Conservation (phyloP, 805 yeast genomes). For the Candida loeiensis region DNA sequence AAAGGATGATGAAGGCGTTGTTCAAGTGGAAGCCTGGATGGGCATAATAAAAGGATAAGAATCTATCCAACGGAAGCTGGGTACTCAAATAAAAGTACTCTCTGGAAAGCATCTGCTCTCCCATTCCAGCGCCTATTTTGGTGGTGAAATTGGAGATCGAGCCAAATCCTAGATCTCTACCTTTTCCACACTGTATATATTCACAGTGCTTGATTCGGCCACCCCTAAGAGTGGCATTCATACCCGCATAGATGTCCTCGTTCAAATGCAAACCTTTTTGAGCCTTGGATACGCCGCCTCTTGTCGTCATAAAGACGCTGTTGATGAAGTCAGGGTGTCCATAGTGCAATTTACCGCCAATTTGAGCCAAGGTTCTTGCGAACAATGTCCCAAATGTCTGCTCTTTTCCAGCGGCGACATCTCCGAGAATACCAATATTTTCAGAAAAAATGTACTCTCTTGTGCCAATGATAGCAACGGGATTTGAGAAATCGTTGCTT, state of each 20-base stretch:
- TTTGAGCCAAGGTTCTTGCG: conserved; percentile 76
- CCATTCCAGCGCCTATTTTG: conserved; percentile 89
- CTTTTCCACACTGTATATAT: conserved; percentile 82
- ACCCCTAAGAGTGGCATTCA: conserved; percentile 73
- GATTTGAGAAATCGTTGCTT: conserved; percentile 31
- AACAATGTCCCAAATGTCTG: conserved; percentile 84
- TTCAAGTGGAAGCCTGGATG: conserved; percentile 86
- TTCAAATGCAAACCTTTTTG: conserved; percentile 79
- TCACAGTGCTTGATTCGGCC: conserved; percentile 85
- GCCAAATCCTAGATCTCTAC: conserved; percentile 81
- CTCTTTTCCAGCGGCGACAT: conserved; percentile 85
- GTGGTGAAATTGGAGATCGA: conserved; percentile 79
- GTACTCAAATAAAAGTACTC: conserved; percentile 79
- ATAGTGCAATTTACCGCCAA: conserved; percentile 81
- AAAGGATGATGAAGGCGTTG: conserved; percentile 67
- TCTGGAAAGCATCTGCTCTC: conserved; percentile 79
- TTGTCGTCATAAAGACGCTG: conserved; percentile 70
- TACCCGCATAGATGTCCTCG: conserved; percentile 85
- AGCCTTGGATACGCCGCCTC: conserved; percentile 86
- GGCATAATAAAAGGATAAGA: conserved; percentile 76
- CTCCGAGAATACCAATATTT: conserved; percentile 77
- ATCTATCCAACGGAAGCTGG: conserved; percentile 72
- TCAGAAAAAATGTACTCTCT: conserved; percentile 82
- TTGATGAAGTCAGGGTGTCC: conserved; percentile 86
- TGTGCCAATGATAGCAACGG: conserved; percentile 82